Base-by-base conservation (phyloP, 179 eudicot species). In the Nepenthes alata region DNA sequence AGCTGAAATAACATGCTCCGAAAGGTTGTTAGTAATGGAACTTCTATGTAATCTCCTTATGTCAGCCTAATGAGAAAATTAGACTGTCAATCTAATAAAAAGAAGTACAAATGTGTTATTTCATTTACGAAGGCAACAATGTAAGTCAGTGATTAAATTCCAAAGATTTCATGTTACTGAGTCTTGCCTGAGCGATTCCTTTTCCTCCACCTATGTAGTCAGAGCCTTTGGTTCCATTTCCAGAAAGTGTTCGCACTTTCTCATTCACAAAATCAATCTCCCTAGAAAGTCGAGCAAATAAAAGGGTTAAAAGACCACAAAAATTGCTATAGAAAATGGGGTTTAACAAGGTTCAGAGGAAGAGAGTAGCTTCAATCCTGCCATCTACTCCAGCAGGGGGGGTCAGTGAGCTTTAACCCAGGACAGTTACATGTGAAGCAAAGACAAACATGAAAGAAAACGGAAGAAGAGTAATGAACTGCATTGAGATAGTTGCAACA, bases 211-310 rank as follows among this genome's bases (percentile, higher is more conserved):
- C 96, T 70, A 53, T 77, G 65, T 93, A 93, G 71, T 93, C 98
- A 71, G 96, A 86, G 58, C 98, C 98, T 77, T 93, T 93, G 52
- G 86, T 83, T 62, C 96, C 98, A 76, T 89, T 86, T 67, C 98
- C 98, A 78, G 98, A 96, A 60, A 93, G 83, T 25, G 98, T 93
- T 68, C 70, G 80, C 59, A 93, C 98, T 47, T 64, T 79, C 76
- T 93, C 96, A 60, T 79, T 70, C 25, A 89, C 98, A 83, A 93
- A 93, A 79, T 93, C 87, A 79, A 93, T 69, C 83, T 86, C 93
- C 81, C 98, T 93, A 76, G 57, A 78, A 70, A 25, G 50, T 49
- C 2, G 58, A 57, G 36, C 35, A 16, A 15, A 3, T 44, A 9
- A 56, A 2, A 60, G 12, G 8, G 10, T n/a, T 52, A 52, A n/a